Base-by-base conservation (phyloP, 495 filamentous ascomycete species). In the Trypethelium eluteriae region DNA sequence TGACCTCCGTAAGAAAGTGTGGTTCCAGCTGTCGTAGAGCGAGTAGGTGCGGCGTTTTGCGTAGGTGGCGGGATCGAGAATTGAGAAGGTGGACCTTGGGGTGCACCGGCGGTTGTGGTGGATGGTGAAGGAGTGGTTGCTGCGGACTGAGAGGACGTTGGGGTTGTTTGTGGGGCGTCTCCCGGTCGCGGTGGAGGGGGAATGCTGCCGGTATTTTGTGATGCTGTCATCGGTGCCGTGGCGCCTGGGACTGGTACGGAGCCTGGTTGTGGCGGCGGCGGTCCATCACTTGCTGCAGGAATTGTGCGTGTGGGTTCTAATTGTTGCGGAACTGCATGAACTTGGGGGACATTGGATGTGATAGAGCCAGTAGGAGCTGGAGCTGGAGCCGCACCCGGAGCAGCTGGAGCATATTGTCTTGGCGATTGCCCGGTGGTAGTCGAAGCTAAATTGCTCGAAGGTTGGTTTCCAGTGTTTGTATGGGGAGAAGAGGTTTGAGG, bases 261-360 rank as follows among this genome's bases (percentile, higher is more conserved):
- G 65, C 84, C 86, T 36, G 86, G 86, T 68, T 89, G 87, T 2
- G 88, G 87, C 57, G 83, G 77, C 38, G 86, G 82, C 12, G 85
- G 84, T 14, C 70, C 70, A 62, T 70, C 57, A 38, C 66, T 69
- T 62, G 73, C 39, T 18, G 69, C 72, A 35, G 74, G 66, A 18
- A 72, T 75, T 70, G 79, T 82, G 12, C 74, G 75, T 56, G 74
- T 69, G n/a, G 66, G 47, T 61, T 64, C 57, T 38, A 66, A 62
- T 47, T 63, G 69, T 50, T 68, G 67, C 5, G 53, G 25, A 32
- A 6, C 14, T 34, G 53, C 14, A 36, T 36, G 53, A 32, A 59
- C 53, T 53, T 44, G 66, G 47, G 76, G 77, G 7, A 76, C 66
- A 25, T 73, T 76, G 41, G 74, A 74, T 62, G 63, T 66, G 59